Evolutionary conservation across 352 stramenopile genomes (phyloP).

Genomic region (Pythium diclinum): DNA sequence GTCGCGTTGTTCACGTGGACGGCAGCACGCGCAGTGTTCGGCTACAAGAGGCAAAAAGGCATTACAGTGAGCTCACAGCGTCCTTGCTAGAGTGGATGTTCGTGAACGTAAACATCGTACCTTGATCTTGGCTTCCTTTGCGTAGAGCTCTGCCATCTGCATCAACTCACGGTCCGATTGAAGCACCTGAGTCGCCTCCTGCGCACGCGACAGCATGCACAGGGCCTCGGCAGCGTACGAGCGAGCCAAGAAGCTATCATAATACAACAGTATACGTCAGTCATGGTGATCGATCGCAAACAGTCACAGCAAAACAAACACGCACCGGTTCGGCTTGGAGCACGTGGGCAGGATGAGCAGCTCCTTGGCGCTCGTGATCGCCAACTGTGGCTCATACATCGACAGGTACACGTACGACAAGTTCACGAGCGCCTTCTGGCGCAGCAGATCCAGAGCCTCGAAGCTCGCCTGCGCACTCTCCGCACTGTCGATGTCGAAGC

Average conservation of each 20-base stretch:
- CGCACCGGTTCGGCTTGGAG: constrained; percentile 66
- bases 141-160: constrained; percentile 74
- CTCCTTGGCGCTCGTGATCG: constrained; percentile 79
- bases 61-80: neutral
- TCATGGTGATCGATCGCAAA: neutral
- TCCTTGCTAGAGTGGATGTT: neutral
- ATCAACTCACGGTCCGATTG: constrained; percentile 76
- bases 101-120: constrained; percentile 32
- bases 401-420: constrained; percentile 90
- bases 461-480: constrained; percentile 39
- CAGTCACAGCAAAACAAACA: neutral
- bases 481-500: constrained; percentile 18
- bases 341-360: constrained; percentile 63
- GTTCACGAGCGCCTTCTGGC: constrained; percentile 85
- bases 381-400: constrained; percentile 89
- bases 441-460: constrained; percentile 61
- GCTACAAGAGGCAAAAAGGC: constrained; percentile 23
- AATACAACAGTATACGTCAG: neutral
- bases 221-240: constrained; percentile 90
- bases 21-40: constrained; percentile 61
- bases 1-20: constrained; percentile 87
- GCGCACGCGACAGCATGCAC: constrained; percentile 82
- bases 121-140: constrained; percentile 70
- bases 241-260: constrained; percentile 61
- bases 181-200: constrained; percentile 70